Conservation (phyloP, 495 filamentous ascomycete genomes). For the Choiromyces venosus region DNA sequence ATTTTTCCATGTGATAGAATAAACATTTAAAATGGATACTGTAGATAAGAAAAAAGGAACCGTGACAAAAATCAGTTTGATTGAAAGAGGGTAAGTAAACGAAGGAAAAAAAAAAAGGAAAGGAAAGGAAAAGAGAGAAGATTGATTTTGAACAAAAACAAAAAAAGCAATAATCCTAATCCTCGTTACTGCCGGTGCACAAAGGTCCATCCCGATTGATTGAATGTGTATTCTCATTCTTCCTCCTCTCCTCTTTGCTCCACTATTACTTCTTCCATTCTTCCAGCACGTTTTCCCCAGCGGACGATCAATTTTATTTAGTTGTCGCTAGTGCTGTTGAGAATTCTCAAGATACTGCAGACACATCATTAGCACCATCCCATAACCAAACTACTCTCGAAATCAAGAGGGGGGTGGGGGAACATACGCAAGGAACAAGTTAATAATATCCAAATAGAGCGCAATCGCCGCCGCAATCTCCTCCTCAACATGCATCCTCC, state of each 20-base stretch:
- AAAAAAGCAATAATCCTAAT: neutral
- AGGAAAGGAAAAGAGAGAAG: neutral
- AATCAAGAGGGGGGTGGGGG: neutral
- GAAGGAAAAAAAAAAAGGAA: neutral
- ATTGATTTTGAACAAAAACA: no score
- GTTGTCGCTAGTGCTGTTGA: slow-evolving; percentile 37
- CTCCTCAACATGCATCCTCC: slow-evolving; percentile 95
- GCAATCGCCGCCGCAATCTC: slow-evolving; percentile 96
- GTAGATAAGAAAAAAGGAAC: neutral
- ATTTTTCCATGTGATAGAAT: neutral
- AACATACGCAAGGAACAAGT: slow-evolving; percentile 72
- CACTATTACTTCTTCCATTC: neutral
- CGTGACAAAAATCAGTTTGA: neutral
- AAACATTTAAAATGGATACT: neutral
- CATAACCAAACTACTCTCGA: neutral
- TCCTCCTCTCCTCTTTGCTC: neutral
- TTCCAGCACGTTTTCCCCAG: neutral
- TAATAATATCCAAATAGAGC: slow-evolving; percentile 93
- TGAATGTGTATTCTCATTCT: neutral
- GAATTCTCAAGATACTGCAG: slow-evolving; percentile 37
- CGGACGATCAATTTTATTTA: slow-evolving; percentile 23
- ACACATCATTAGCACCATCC: slow-evolving; percentile 10
- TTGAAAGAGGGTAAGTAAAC: neutral
- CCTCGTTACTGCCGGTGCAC: neutral
- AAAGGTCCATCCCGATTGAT: neutral